phyloP scores from a whole-genome alignment of 768 basidiomycete species.

The Suillus sp. region DNA sequence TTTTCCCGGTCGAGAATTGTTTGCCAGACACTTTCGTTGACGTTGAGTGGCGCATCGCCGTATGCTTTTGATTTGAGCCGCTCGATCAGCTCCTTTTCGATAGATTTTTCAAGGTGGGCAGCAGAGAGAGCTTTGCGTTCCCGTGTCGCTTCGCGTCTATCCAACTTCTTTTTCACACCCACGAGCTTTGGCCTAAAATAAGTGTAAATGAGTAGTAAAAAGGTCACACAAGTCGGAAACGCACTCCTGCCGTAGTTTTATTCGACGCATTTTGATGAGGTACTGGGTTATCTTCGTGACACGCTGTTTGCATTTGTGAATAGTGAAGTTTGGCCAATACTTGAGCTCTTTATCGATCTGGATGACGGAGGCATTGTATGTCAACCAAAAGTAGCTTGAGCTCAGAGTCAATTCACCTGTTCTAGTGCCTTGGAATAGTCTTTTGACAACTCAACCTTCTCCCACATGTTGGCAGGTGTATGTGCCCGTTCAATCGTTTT shows the following conservation, averaged over 20 bases:
- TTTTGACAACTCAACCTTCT: constrained; percentile 87
- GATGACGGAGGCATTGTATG: background rate
- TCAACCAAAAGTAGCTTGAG: constrained; percentile 1
- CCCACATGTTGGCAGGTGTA: constrained; percentile 97
- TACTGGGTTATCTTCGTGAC: constrained; percentile 99
- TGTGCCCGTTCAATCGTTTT: constrained; percentile 99
- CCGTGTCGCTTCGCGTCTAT: constrained; percentile 86
- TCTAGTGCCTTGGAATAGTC: constrained; percentile 95
- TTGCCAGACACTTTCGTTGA: constrained; percentile 96
- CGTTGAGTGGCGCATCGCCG: constrained; percentile 95
- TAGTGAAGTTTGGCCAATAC: constrained; percentile 98
- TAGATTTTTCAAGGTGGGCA: constrained; percentile 91
- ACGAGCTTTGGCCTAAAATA: constrained; percentile 80
- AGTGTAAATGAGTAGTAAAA: background rate
- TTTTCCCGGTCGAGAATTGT: constrained; percentile 86
- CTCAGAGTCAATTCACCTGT: constrained; percentile 58
- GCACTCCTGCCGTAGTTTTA: constrained; percentile 85
- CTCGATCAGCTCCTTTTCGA: constrained; percentile 95
- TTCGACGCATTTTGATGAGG: constrained; percentile 94
- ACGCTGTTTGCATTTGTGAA: constrained; percentile 99
- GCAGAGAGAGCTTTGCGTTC: constrained; percentile 97
- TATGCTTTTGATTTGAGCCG: constrained; percentile 96
- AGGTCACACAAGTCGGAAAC: constrained; percentile 29
- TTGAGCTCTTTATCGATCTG: constrained; percentile 94
- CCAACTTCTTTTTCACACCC: constrained; percentile 96